Conservation (phyloP, 345 rosid genomes). For the Barbarea vulgaris region DNA sequence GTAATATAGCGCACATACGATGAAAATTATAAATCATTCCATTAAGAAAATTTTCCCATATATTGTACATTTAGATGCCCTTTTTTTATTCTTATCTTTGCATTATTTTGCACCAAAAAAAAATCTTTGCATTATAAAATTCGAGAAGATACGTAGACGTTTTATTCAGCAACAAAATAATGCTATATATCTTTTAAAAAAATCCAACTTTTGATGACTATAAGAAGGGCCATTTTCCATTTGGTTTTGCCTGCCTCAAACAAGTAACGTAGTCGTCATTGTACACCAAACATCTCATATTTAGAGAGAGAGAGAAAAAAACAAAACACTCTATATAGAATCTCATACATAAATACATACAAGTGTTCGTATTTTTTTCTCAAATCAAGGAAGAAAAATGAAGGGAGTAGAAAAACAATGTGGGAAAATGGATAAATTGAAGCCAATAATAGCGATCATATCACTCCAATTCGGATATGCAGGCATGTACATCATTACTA, state of each 20-base stretch:
- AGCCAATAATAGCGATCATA: conserved; percentile 78
- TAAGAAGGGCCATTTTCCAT: conserved; percentile 33
- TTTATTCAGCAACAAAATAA: conserved; percentile 33
- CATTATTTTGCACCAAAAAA: not conserved
- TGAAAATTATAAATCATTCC: not conserved
- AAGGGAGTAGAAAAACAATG: conserved; percentile 33
- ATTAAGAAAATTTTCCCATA: not conserved
- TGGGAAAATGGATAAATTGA: conserved; percentile 43
- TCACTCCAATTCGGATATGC: conserved; percentile 88
- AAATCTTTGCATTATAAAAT: conserved; percentile 28
- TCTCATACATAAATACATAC: not conserved
- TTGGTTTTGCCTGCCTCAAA: conserved; percentile 28
- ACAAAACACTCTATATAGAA: not conserved
- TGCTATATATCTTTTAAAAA: conserved; percentile 15
- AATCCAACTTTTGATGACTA: conserved; percentile 36
- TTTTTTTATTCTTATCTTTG: not conserved
- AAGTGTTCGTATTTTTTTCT: conserved; percentile 18
- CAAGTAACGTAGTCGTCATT: conserved; percentile 30
- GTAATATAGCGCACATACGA: too few relatives aligned
- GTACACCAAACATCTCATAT: conserved; percentile 18
- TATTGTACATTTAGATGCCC: not conserved
- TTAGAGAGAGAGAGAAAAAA: conserved; percentile 31
- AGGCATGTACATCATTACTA: conserved; percentile 77
- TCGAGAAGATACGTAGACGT: conserved; percentile 43
- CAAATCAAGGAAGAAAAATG: conserved; percentile 18